A percentile compares a stretch with the other conserved stretches of the same genome.
Conservation (phyloP, 2,329 filamentous ascomycete genomes). For the Exophiala sp. region DNA sequence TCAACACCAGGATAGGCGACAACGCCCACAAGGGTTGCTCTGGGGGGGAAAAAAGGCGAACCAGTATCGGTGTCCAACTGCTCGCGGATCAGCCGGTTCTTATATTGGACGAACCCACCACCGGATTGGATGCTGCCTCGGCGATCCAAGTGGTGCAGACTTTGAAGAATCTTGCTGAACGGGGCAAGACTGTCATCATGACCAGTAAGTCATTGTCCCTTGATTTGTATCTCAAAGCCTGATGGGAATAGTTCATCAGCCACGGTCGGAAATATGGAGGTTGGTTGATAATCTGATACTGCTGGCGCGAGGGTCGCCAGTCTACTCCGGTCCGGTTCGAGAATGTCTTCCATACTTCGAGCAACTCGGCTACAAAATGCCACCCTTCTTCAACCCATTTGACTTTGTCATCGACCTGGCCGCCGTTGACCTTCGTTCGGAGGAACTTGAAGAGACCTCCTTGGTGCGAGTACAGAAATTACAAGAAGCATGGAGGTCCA, state of each 20-base stretch:
- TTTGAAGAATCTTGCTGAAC: constrained; percentile 60
- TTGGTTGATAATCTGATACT: constrained; percentile 68
- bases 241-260: constrained; percentile 65
- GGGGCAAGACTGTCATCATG: constrained; percentile 60
- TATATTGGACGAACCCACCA: constrained; percentile 74
- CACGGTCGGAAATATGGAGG: constrained; percentile 72
- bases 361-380: constrained; percentile 54
- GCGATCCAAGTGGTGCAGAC: constrained; percentile 68
- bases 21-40: constrained; percentile 68
- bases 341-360: constrained; percentile 61
- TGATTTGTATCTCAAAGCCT: constrained; percentile 61
- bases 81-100: constrained; percentile 72
- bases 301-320: constrained; percentile 59
- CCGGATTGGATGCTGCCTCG: constrained; percentile 65
- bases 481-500: constrained; percentile 53
- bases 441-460: constrained; percentile 58
- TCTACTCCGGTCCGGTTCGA: constrained; percentile 59
- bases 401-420: constrained; percentile 70
- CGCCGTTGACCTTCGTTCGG: constrained; percentile 65
- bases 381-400: constrained; percentile 69
- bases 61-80: constrained; percentile 71
- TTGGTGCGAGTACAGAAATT: constrained; percentile 56
- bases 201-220: constrained; percentile 32
- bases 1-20: constrained; percentile 66
- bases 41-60: constrained; percentile 70